These are phyloP conservation scores for Phytophthora tubulina DNA, from an alignment of 352 stramenopile species.

Conservation along the genomic window DNA sequence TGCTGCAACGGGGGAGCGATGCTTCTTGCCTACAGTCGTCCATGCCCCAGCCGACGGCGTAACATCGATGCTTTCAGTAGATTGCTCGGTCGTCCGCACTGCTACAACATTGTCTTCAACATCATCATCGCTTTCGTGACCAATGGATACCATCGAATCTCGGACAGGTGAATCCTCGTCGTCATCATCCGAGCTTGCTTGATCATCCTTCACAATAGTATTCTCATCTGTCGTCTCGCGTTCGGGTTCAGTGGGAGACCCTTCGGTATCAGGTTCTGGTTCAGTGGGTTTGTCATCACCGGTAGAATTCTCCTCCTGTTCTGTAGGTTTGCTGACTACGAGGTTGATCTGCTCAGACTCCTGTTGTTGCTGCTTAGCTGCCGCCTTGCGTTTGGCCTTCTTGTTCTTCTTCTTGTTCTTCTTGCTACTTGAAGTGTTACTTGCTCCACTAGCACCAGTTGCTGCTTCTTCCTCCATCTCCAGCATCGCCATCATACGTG, in stretches of 20 bases:
- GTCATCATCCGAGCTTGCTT: conserved; percentile 34
- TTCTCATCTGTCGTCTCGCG: neutral
- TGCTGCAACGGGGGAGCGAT: conserved; percentile 41
- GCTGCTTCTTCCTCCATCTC: conserved; percentile 77
- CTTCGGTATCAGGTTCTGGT: neutral
- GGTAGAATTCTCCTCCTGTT: conserved; percentile 4
- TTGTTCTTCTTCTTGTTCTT: conserved; percentile 84
- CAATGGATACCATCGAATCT: conserved; percentile 21
- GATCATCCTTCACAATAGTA: conserved; percentile 21
- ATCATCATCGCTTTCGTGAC: conserved; percentile 32
- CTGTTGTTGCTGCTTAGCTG: conserved; percentile 43
- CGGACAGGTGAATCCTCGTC: conserved; percentile 31
- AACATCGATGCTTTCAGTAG: neutral
- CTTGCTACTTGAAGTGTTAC: conserved; percentile 35
- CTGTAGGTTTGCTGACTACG: neutral
- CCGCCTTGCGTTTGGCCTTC: conserved; percentile 69
- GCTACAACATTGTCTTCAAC: conserved; percentile 10
- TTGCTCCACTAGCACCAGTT: conserved; percentile 3
- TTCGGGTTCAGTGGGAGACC: conserved; percentile 8
- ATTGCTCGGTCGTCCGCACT: neutral
- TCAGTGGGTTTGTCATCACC: conserved; percentile 1
- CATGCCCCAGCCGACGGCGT: conserved; percentile 51
- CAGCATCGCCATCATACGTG: conserved; percentile 86
- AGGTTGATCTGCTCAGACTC: conserved; percentile 17
- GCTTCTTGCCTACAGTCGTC: conserved; percentile 83